Evolutionary conservation across 2,329 filamentous ascomycete genomes (phyloP).

Genomic region (Aureobasidium sp.): DNA sequence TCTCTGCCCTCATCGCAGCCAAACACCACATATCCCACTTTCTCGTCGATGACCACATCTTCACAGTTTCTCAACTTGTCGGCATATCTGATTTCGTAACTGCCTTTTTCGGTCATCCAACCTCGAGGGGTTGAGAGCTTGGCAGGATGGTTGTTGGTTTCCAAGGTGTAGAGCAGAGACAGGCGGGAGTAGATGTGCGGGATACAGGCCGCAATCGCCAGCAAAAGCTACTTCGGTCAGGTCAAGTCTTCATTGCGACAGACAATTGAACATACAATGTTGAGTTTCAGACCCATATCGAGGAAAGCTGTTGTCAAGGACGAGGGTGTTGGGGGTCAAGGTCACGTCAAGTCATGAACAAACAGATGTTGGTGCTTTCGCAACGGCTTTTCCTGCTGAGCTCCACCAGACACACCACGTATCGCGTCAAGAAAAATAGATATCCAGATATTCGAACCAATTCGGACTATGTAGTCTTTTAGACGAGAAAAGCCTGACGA

Average conservation of each 20-base stretch:
- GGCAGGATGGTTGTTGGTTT: background rate
- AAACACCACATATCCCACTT: conserved; percentile 33
- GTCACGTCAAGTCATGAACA: background rate
- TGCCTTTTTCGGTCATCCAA: conserved; percentile 17
- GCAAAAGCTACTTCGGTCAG: background rate
- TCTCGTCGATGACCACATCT: conserved; percentile 35
- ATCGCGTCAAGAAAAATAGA: no score
- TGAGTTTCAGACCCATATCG: background rate
- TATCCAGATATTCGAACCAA: background rate
- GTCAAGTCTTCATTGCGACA: no score
- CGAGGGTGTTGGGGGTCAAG: background rate
- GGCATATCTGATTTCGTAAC: conserved; percentile 28
- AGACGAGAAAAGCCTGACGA: background rate
- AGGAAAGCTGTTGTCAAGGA: background rate
- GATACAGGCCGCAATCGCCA: background rate
- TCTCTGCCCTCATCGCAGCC: conserved; percentile 39
- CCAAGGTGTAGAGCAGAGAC: background rate
- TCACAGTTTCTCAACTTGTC: conserved; percentile 38
- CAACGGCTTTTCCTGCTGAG: background rate
- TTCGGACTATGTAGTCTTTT: background rate
- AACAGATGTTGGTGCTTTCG: background rate
- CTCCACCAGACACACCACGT: background rate
- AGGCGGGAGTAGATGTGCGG: conserved; percentile 6
- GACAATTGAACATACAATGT: background rate
- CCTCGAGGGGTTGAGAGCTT: background rate